phyloP scores from a whole-genome alignment of 352 stramenopile genomes.

The Phytophthora fragariaefolia region DNA sequence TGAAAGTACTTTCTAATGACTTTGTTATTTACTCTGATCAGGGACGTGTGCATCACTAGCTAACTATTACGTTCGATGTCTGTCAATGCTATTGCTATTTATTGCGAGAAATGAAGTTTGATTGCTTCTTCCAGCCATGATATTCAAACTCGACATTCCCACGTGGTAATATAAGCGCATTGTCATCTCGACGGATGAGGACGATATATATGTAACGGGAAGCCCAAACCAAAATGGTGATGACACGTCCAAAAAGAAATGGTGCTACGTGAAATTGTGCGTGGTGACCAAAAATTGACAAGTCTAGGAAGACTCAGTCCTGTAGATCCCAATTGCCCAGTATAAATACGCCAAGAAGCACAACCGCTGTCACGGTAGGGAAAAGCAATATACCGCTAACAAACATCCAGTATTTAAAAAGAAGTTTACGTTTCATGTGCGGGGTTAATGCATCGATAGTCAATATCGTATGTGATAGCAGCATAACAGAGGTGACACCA shows the following conservation, averaged over 20 bases:
- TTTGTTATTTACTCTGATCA: neutral
- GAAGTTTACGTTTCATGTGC: neutral
- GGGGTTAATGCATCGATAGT: constrained; percentile 15
- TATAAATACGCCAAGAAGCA: constrained; percentile 3
- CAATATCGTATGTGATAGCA: neutral
- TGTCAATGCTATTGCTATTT: neutral
- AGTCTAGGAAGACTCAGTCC: constrained; percentile 13
- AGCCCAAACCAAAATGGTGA: too few species aligned
- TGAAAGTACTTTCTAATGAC: too few species aligned
- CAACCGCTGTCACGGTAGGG: neutral
- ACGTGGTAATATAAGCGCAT: too few species aligned
- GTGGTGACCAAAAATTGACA: neutral
- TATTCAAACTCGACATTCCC: constrained; percentile 15
- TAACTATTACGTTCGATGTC: neutral
- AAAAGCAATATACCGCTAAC: neutral
- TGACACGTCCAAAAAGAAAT: too few species aligned
- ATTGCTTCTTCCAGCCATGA: constrained; percentile 10
- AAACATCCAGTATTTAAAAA: constrained; percentile 4
- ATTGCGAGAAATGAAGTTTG: neutral
- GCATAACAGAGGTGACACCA: neutral
- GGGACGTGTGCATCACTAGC: neutral
- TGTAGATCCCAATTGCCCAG: constrained; percentile 4
- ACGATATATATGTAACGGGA: too few species aligned
- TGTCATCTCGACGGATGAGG: neutral
- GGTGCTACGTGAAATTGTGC: constrained; percentile 10